Base-by-base conservation (phyloP, 352 stramenopile genomes). In the Phytophthora europaea region DNA sequence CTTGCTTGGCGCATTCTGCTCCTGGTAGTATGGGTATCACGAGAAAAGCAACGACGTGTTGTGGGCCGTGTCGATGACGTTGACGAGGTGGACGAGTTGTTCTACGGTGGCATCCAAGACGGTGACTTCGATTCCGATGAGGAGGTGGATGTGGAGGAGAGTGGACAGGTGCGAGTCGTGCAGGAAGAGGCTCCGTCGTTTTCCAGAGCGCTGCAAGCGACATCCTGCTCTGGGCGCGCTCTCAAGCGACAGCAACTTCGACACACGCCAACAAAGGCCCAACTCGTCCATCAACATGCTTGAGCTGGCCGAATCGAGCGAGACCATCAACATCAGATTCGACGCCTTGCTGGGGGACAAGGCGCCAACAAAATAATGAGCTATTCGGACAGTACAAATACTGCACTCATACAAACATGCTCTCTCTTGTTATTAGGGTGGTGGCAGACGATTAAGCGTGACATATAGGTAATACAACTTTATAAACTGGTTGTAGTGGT, bases 41-140 rank as follows among this genome's bases (percentile, higher is more conserved):
- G n/a, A n/a, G n/a, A n/a, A n/a, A n/a, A n/a, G n/a, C n/a, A n/a
- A n/a, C n/a, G n/a, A n/a, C n/a, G n/a, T n/a, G n/a, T n/a, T n/a
- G 84, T 92, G 36, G 78, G 84, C 1, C 71, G 81, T 0, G 83
- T 92, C 66, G 87, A 94, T 62, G 87, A 94, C 48, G 59, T 85
- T 0, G 56, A 88, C 6, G 83, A 90, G 34, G 83, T 87, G 36
- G 81, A 87, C 45, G 72, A 78, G 16, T 50, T 76, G 36, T 79
- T 62, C n/a, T 83, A 79, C 56, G 71, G 64, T 20, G 74, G 74
- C n/a, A 75, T 84, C 28, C 64, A 77, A 22, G 73, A 80, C 51
- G 77, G 79, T 23, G 73, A 79, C 33, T 71, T 73, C 45, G 70
- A 81, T 57, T 73, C 68, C 33, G 67, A 78, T 13, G 74, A 84